Evolutionary conservation across 2,329 filamentous ascomycete species (phyloP).

Genomic region (Thielaviopsis euricoi): DNA sequence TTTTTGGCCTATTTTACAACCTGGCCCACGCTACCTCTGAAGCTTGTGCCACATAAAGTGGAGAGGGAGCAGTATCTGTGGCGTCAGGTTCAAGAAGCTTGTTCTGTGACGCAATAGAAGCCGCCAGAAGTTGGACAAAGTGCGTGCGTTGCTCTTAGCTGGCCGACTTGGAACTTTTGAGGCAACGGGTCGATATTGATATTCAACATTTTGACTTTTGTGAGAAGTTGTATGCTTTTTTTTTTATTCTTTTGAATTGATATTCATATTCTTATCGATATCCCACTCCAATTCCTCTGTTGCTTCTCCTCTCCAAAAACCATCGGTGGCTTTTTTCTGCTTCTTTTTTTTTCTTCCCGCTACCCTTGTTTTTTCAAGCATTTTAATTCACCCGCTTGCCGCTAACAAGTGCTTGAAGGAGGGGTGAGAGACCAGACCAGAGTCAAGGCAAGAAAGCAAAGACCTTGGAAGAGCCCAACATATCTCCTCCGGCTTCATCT

Average conservation of each 20-base stretch:
- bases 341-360: background rate
- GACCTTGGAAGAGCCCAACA: background rate
- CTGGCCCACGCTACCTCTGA: background rate
- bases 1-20: background rate
- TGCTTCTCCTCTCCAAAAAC: background rate
- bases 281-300: background rate
- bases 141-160: too few species aligned
- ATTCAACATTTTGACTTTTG: too few species aligned
- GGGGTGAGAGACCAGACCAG: background rate
- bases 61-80: too few species aligned
- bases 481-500: too few species aligned
- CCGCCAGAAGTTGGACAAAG: background rate
- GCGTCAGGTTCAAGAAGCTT: too few species aligned
- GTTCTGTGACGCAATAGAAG: background rate
- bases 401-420: background rate
- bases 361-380: background rate
- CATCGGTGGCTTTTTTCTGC: too few species aligned
- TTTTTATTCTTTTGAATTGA: too few species aligned
- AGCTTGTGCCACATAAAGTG: background rate
- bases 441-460: too few species aligned
- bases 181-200: too few species aligned
- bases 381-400: background rate
- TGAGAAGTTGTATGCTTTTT: too few species aligned
- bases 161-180: too few species aligned
- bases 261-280: background rate